phyloP scores from a whole-genome alignment of 495 filamentous ascomycete species.

The Astrocystis sublimbata region DNA sequence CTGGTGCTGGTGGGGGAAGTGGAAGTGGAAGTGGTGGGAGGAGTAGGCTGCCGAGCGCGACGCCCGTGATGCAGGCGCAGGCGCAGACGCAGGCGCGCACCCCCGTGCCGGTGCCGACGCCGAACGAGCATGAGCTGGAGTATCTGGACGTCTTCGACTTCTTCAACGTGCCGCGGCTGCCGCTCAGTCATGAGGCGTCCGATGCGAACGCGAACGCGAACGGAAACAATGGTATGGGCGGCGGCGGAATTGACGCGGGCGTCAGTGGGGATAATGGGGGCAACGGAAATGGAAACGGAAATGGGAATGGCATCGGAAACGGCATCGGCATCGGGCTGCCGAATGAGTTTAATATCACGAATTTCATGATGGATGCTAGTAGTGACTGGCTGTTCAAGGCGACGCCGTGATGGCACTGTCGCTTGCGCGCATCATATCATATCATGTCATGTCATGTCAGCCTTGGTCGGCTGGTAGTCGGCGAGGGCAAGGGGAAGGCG shows the following conservation, averaged over 20 bases:
- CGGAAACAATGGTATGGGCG: conserved; percentile 23
- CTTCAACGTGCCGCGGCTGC: conserved; percentile 82
- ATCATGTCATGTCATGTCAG: too few species aligned
- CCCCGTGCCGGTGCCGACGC: conserved; percentile 70
- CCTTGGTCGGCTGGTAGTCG: too few species aligned
- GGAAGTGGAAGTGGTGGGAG: too few species aligned
- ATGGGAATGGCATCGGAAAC: conserved; percentile 10
- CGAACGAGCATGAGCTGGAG: conserved; percentile 83
- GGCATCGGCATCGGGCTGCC: conserved; percentile 25
- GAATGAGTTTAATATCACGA: conserved; percentile 64
- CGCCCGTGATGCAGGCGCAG: too few species aligned
- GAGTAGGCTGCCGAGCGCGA: conserved; percentile 43
- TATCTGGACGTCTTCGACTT: conserved; percentile 94
- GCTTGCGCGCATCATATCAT: too few species aligned
- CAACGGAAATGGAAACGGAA: conserved; percentile 15
- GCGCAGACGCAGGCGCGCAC: too few species aligned
- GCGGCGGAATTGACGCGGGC: conserved; percentile 12
- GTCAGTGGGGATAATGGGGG: neutral
- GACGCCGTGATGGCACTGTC: conserved; percentile 9
- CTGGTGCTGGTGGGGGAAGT: too few species aligned
- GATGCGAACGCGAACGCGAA: conserved; percentile 20
- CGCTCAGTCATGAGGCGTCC: conserved; percentile 44
- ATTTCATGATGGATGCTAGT: conserved; percentile 65
- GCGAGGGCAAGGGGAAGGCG: too few species aligned
- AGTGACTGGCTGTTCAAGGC: conserved; percentile 63